phyloP scores from a whole-genome alignment of 495 filamentous ascomycete genomes.

The Penicillium fimorum region DNA sequence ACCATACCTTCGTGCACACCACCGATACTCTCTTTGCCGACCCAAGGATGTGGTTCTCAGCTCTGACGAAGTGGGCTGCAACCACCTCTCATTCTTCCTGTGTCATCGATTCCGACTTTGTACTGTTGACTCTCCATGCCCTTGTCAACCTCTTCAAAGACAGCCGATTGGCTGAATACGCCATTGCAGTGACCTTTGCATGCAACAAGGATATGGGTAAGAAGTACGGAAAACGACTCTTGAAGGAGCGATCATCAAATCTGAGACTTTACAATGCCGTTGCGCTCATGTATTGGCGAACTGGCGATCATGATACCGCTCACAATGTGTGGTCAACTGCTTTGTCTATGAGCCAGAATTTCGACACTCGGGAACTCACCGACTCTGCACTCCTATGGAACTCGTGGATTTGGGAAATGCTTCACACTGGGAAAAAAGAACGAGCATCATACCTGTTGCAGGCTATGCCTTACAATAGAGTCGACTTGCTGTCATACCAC shows the following conservation, averaged over 20 bases:
- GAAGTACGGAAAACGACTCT: slow-evolving; percentile 67
- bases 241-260: slow-evolving; percentile 66
- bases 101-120: slow-evolving; percentile 44
- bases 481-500: slow-evolving; percentile 24
- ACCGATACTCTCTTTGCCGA: slow-evolving; percentile 41
- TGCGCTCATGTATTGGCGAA: slow-evolving; percentile 66
- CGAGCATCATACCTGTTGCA: slow-evolving; percentile 50
- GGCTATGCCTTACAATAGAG: slow-evolving; percentile 34
- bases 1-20: slow-evolving; percentile 36
- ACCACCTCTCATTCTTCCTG: slow-evolving; percentile 15
- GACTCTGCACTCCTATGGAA: slow-evolving; percentile 60
- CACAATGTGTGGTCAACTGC: slow-evolving; percentile 65
- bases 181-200: slow-evolving; percentile 65
- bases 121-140: slow-evolving; percentile 52
- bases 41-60: slow-evolving; percentile 42
- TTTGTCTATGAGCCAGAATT: slow-evolving; percentile 52
- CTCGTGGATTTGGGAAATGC: slow-evolving; percentile 69
- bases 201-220: slow-evolving; percentile 56
- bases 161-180: slow-evolving; percentile 64
- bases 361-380: slow-evolving; percentile 36
- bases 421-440: slow-evolving; percentile 47
- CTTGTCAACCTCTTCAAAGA: slow-evolving; percentile 46
- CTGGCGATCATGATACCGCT: slow-evolving; percentile 53
- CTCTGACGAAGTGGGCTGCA: slow-evolving; percentile 35
- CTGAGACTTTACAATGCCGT: slow-evolving; percentile 75